Base-by-base conservation (phyloP, 106 monocot species). In the Dioscorea zingiberensis region DNA sequence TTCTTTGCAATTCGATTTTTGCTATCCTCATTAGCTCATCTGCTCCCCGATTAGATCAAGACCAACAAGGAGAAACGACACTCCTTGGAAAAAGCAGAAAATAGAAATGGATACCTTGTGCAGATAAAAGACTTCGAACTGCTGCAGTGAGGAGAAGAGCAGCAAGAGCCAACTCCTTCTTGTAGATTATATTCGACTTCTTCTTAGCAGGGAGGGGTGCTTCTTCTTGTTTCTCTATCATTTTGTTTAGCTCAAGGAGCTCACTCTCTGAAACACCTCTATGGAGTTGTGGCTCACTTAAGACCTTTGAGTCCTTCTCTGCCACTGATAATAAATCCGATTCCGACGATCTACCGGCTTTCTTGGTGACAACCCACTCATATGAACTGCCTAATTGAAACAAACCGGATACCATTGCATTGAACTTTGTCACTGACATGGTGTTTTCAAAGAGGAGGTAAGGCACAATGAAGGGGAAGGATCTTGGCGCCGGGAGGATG, bases 91-190 rank as follows among this genome's bases (percentile, higher is more conserved):
- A 84, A 48, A 91, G 81, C 54, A 91, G 71, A 60, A 84, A 87
- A 48, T 87, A 91, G 72, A 91, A 91, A 56, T 91, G 91, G 69
- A 91, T 77, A n/a, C 76, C 81, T 46, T 87, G 84, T 0, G 81
- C 84, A 16, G 91, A 87, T 26, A 91, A 71, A 38, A 91, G 78
- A 63, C 91, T 87, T 21, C 91, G 66, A 13, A 54, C 57, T 18
- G 91, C 91, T 11, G 91, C 91, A 16, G 75, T 74, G 45, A 91
- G 85, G 32, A 89, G 82, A n/a, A 91, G 73, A 44, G 83, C 44
- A 46, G 86, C 80, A 15, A 91, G 76, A 44, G 70, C 72, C 67
- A 91, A 62, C 57, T 91, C 91, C 67, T 91, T 87, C 67, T 87
- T 91, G 74, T 87, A 91, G 57, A 91, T 87, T 21, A 78, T 87